These are phyloP conservation scores for Zygnema circumcarinatum DNA, from an alignment of 139 green algal genomes.

Conservation along the genomic window DNA sequence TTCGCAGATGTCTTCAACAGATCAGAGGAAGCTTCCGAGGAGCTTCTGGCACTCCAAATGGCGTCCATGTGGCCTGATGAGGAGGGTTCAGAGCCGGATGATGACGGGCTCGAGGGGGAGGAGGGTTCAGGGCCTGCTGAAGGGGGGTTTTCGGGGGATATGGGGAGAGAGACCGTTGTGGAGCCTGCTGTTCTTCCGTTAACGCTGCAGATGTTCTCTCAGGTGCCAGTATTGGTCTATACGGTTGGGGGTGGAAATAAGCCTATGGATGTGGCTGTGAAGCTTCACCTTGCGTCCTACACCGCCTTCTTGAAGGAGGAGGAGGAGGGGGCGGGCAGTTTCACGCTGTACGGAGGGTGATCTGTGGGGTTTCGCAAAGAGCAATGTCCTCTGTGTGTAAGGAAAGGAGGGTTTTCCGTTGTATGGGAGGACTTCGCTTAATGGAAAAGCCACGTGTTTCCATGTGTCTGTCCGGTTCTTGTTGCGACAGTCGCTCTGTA, in stretches of 20 bases:
- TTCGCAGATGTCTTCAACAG: not conserved
- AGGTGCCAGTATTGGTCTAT: slow-evolving; percentile 29
- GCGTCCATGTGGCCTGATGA: not conserved
- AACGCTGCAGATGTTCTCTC: slow-evolving; percentile 36
- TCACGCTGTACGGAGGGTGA: not conserved
- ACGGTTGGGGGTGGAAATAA: slow-evolving; percentile 1
- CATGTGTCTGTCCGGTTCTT: too few relatives aligned
- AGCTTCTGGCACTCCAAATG: not conserved
- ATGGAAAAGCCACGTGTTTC: too few relatives aligned
- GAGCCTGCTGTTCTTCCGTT: slow-evolving; percentile 39
- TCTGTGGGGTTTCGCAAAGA: too few relatives aligned
- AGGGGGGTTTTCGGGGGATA: not conserved
- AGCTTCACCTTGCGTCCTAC: slow-evolving; percentile 35
- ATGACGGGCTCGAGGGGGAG: not conserved
- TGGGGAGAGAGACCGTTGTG: slow-evolving; percentile 8
- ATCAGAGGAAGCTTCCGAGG: not conserved
- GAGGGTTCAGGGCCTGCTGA: not conserved
- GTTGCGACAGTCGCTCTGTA: too few relatives aligned
- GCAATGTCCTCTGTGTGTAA: too few relatives aligned
- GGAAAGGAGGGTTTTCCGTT: too few relatives aligned
- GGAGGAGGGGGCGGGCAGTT: not conserved
- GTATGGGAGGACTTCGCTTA: too few relatives aligned
- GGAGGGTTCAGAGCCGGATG: not conserved
- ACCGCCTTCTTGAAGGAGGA: not conserved
- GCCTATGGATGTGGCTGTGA: slow-evolving; percentile 47